These are phyloP conservation scores for Lactifluus echinatus DNA, from an alignment of 768 basidiomycete genomes.

Conservation along the genomic window DNA sequence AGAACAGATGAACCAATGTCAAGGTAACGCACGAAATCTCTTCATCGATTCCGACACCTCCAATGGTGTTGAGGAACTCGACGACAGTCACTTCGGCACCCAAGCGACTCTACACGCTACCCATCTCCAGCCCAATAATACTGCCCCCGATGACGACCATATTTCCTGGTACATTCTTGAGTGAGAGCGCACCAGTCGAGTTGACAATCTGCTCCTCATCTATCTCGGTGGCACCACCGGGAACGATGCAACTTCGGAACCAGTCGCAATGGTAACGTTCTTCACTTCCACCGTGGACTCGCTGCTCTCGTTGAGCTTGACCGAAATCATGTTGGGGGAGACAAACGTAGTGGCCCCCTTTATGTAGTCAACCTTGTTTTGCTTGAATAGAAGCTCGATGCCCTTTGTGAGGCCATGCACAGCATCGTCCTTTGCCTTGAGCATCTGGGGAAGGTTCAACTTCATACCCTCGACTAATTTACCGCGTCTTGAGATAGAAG, in stretches of 20 bases:
- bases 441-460: slow-evolving; percentile 87
- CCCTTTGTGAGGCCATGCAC: slow-evolving; percentile 86
- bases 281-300: slow-evolving; percentile 81
- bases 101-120: slow-evolving; percentile 94
- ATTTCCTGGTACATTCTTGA: slow-evolving; percentile 89
- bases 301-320: slow-evolving; percentile 76
- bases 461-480: slow-evolving; percentile 54
- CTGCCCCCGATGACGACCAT: slow-evolving; percentile 98
- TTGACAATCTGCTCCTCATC: slow-evolving; percentile 96
- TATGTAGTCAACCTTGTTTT: slow-evolving; percentile 98
- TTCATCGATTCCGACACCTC: slow-evolving; percentile 91
- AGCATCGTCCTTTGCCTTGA: slow-evolving; percentile 82
- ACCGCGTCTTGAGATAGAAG: neutral
- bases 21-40: slow-evolving; percentile 70
- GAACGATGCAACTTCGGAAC: slow-evolving; percentile 94
- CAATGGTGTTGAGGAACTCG: slow-evolving; percentile 87
- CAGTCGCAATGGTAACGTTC: slow-evolving; percentile 95
- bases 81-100: slow-evolving; percentile 96
- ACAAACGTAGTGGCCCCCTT: slow-evolving; percentile 89
- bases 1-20: neutral
- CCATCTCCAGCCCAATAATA: slow-evolving; percentile 95
- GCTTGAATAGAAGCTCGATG: slow-evolving; percentile 88
- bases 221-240: slow-evolving; percentile 83
- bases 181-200: slow-evolving; percentile 84
- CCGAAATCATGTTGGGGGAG: slow-evolving; percentile 62